Base-by-base conservation (phyloP, 1,139 yeast species). In the Sugiyamaella japonica region DNA sequence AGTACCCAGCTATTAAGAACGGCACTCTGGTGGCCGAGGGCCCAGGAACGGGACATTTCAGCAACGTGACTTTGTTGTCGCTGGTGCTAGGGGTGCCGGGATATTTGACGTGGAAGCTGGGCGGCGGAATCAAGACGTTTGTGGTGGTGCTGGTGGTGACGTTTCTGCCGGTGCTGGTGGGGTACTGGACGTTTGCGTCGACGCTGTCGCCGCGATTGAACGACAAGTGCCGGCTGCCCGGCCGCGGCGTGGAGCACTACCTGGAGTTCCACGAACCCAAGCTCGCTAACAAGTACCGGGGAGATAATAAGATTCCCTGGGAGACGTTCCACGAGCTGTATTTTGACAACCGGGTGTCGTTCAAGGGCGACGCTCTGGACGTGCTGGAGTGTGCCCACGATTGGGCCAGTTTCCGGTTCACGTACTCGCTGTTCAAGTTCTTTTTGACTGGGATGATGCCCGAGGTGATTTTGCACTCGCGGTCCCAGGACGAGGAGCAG, bases 401-500 rank as follows among this genome's bases (percentile, higher is more conserved):
- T 74, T 89, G 97, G 96, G 87, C 91, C 65, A 79, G 77, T 64
- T 89, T 88, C 76, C 74, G 84, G 50, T 89, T 89, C 77, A 89
- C 97, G 48, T 70, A 83, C 60, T 77, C 90, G 31, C 79, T 89
- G 61, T 90, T 84, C 82, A 84, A 81, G 72, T 90, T 80, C 75
- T 90, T 89, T 77, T 75, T 89, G 64, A 80, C 89, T 56, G 96
- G 95, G 51, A 83, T 89, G 89, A 86, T 89, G 63, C 97, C 97
- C 51, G 97, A 89, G 75, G 95, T 89, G 56, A 86, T 89, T 66
- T 70, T 89, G 82, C 97, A 89, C 76, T 85, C 96, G 58, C 84
- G 89, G 70, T 86, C 95, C 34, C 97, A 89, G 76, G 97, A 90
- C 70, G 97, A 90, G 76, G 97, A 89, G 74, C 97, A 89, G 75